phyloP scores from a whole-genome alignment of 257 asterid genomes.

The Scutellaria baicalensis region DNA sequence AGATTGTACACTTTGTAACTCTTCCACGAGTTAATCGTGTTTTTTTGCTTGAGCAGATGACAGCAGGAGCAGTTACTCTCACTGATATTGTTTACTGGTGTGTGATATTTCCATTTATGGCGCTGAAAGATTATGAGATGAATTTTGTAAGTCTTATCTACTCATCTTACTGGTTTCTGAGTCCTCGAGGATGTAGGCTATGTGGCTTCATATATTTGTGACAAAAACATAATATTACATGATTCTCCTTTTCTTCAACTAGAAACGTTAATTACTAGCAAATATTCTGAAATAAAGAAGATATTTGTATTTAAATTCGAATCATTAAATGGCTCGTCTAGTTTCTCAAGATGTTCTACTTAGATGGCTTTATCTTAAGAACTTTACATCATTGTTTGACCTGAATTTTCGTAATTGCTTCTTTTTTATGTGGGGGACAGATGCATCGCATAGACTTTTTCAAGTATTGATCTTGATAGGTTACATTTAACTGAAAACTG shows the following conservation, averaged over 20 bases:
- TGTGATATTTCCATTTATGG: conserved; percentile 71
- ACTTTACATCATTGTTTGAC: not conserved
- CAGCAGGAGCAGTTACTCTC: conserved; percentile 87
- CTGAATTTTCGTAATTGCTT: not conserved
- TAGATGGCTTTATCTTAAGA: not conserved
- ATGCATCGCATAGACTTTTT: not conserved
- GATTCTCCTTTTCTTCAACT: not conserved
- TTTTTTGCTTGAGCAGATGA: conserved; percentile 49
- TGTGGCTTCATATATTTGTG: not conserved
- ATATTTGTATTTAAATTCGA: not conserved
- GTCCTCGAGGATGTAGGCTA: not conserved
- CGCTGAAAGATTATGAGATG: conserved; percentile 64
- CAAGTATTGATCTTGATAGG: not conserved
- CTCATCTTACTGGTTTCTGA: not conserved
- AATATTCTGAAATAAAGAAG: not conserved
- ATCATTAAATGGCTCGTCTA: not conserved
- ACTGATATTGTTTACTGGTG: conserved; percentile 78
- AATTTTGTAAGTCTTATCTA: conserved; percentile 62
- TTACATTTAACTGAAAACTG: not conserved
- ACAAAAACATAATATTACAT: not conserved
- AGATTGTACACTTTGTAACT: not conserved
- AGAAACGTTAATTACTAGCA: not conserved
- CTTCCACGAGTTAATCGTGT: conserved; percentile 7
- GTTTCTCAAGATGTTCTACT: not conserved
- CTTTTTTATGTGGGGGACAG: not conserved